These are phyloP conservation scores for Lathyrus sativus DNA, from an alignment of 306 rosid genomes.

Conservation along the genomic window DNA sequence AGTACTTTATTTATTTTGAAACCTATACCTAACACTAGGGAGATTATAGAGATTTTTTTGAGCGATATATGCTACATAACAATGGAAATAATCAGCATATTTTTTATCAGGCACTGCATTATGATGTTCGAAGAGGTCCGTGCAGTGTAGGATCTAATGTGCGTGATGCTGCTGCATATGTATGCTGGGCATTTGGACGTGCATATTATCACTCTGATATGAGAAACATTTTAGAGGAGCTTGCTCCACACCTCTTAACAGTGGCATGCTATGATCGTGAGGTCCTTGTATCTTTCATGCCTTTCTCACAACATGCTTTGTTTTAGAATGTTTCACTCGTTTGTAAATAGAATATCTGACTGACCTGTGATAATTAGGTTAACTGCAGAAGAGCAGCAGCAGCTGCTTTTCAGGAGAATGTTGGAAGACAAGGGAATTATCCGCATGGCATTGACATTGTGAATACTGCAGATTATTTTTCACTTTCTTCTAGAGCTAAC, in stretches of 20 bases:
- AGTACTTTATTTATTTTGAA: constrained; percentile 30
- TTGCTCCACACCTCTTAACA: constrained; percentile 85
- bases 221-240: constrained; percentile 72
- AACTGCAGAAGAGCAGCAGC: constrained; percentile 99
- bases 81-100: constrained; percentile 39
- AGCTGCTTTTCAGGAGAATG: constrained; percentile 98
- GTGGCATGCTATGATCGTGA: constrained; percentile 98
- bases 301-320: constrained; percentile 29
- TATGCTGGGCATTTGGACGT: constrained; percentile 99
- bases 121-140: constrained; percentile 98
- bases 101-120: constrained; percentile 78
- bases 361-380: constrained; percentile 63
- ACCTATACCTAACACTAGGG: constrained; percentile 22
- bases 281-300: constrained; percentile 51
- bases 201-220: constrained; percentile 86
- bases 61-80: constrained; percentile 29
- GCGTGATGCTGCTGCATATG: constrained; percentile 97
- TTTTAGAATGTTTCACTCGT: constrained; percentile 30
- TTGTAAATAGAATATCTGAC: constrained; percentile 35
- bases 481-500: constrained; percentile 83
- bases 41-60: constrained; percentile 21
- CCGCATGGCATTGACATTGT: constrained; percentile 98
- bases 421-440: constrained; percentile 95
- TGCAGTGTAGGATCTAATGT: constrained; percentile 98
- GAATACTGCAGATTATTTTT: constrained; percentile 87